Evolutionary conservation across 805 yeast species (phyloP).

Genomic region (Saccharomycopsis sp.): DNA sequence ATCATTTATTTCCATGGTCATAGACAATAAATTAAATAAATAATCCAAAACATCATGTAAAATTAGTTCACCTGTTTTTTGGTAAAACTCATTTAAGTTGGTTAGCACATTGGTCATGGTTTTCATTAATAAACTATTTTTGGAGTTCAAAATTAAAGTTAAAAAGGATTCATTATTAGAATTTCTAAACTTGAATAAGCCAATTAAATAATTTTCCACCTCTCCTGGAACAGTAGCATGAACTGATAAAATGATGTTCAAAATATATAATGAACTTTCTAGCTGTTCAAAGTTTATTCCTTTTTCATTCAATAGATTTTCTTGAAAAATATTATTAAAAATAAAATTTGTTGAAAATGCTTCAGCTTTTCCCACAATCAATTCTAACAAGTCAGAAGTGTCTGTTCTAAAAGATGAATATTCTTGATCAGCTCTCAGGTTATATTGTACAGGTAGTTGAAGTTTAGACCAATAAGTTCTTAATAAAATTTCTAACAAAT

Average conservation of each 20-base stretch:
- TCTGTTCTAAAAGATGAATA: constrained; percentile 62
- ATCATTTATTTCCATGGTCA: not conserved
- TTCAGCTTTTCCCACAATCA: constrained; percentile 57
- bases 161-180: too few relatives aligned
- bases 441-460: constrained; percentile 26
- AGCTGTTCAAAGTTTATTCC: constrained; percentile 22
- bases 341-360: constrained; percentile 37
- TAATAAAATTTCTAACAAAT: constrained; percentile 37
- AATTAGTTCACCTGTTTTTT: constrained; percentile 32
- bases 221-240: constrained; percentile 22
- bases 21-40: constrained; percentile 32
- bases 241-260: constrained; percentile 39
- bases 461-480: constrained; percentile 61
- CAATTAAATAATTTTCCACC: too few relatives aligned
- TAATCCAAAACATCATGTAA: constrained; percentile 45
- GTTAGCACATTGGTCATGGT: constrained; percentile 51
- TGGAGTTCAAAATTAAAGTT: constrained; percentile 13
- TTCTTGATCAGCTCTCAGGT: constrained; percentile 32
- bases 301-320: not conserved
- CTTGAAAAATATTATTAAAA: constrained; percentile 25
- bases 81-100: constrained; percentile 50
- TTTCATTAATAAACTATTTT: constrained; percentile 26
- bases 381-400: constrained; percentile 68
- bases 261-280: constrained; percentile 53
- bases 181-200: too few relatives aligned